These are phyloP conservation scores for Mucor sp. DNA, from an alignment of 371 early-diverging fungal species.

Conservation along the genomic window DNA sequence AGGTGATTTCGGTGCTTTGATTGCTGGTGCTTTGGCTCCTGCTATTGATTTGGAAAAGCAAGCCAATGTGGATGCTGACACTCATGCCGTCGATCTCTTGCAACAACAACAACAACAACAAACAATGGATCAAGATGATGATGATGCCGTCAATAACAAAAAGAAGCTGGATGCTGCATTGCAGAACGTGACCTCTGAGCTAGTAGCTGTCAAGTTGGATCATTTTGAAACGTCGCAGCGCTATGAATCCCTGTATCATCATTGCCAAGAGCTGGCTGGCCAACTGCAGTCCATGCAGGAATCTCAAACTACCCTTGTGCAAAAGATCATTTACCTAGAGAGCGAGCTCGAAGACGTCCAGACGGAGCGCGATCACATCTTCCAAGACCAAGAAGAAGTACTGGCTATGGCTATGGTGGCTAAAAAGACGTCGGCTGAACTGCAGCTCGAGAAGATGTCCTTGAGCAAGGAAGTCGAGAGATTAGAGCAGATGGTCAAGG, in stretches of 20 bases:
- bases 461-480: constrained; percentile 37
- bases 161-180: constrained; percentile 17
- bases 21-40: constrained; percentile 40
- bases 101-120: not conserved
- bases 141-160: constrained; percentile 11
- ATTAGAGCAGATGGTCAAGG: constrained; percentile 24
- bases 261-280: constrained; percentile 33
- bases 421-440: constrained; percentile 41
- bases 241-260: constrained; percentile 42
- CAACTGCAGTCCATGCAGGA: constrained; percentile 28
- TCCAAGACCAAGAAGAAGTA: constrained; percentile 39
- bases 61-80: not conserved
- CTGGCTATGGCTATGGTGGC: constrained; percentile 40
- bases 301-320: constrained; percentile 10
- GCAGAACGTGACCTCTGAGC: constrained; percentile 39
- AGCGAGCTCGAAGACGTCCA: constrained; percentile 32
- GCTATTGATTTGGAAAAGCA: not conserved
- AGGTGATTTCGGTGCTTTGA: constrained; percentile 49
- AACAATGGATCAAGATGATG: constrained; percentile 5
- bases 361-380: constrained; percentile 37
- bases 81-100: not conserved
- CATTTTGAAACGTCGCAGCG: constrained; percentile 45
- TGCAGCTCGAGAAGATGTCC: constrained; percentile 41
- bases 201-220: constrained; percentile 38
- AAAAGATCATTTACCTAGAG: constrained; percentile 28